phyloP scores from a whole-genome alignment of 169 alveolate species.

The Theileria parva region DNA sequence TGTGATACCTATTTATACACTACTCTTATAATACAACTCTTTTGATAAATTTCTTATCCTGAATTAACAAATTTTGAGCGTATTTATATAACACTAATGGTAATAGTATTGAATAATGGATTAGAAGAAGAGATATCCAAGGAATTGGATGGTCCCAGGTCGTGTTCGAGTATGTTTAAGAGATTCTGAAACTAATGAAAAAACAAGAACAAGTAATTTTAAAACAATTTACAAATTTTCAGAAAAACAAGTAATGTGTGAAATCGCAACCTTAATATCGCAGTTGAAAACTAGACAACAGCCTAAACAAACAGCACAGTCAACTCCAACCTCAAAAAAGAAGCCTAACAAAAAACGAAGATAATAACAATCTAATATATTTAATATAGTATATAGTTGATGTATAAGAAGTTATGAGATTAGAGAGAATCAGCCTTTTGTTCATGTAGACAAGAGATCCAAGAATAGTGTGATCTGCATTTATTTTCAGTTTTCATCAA shows the following conservation, averaged over 20 bases:
- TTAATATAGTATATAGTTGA: not conserved
- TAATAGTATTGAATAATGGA: no score
- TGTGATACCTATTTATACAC: no score
- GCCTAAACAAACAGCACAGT: constrained; percentile 12
- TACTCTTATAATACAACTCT: no score
- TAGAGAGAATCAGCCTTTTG: not conserved
- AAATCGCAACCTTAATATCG: constrained; percentile 48
- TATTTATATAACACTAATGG: no score
- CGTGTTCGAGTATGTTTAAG: constrained; percentile 68
- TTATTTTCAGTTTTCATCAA: not conserved
- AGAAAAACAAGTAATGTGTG: constrained; percentile 41
- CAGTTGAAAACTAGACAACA: constrained; percentile 51
- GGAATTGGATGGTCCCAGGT: constrained; percentile 73
- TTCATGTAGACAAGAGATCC: constrained; percentile 48
- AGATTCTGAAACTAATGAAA: constrained; percentile 18
- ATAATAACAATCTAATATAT: not conserved
- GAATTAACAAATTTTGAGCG: no score
- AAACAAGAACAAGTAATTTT: not conserved
- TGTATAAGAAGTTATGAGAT: no score
- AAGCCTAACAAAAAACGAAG: constrained; percentile 27
- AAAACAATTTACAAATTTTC: not conserved
- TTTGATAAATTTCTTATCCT: no score
- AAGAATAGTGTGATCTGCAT: constrained; percentile 50
- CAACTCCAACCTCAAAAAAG: constrained; percentile 15
- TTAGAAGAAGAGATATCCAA: constrained; percentile 69